Evolutionary conservation across 2,329 filamentous ascomycete genomes (phyloP).

Genomic region (Helminthosporium solani): DNA sequence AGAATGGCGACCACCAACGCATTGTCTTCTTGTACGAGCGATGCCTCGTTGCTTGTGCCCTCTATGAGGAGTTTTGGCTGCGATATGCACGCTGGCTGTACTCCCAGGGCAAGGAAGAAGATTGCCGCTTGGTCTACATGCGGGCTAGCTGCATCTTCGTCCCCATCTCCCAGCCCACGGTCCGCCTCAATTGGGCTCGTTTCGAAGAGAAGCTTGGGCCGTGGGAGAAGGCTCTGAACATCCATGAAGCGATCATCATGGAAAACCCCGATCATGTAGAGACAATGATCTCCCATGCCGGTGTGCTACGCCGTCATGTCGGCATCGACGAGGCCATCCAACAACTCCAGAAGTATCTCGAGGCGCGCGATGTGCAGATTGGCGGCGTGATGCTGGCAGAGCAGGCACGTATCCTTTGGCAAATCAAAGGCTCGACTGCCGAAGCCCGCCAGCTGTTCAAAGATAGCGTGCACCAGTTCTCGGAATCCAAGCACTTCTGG

Average conservation of each 20-base stretch:
- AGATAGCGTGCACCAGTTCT: slow-evolving; percentile 79
- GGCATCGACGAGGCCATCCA: slow-evolving; percentile 83
- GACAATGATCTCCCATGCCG: slow-evolving; percentile 83
- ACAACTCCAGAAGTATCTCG: slow-evolving; percentile 77
- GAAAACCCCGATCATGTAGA: slow-evolving; percentile 80
- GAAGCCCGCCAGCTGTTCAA: slow-evolving; percentile 82
- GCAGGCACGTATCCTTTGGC: slow-evolving; percentile 86
- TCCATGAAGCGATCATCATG: slow-evolving; percentile 78
- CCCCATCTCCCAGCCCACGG: slow-evolving; percentile 78
- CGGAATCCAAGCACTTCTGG: slow-evolving; percentile 88
- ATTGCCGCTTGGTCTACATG: slow-evolving; percentile 88
- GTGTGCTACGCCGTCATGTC: slow-evolving; percentile 78
- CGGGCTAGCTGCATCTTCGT: slow-evolving; percentile 83
- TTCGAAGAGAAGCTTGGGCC: slow-evolving; percentile 87
- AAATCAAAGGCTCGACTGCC: slow-evolving; percentile 74
- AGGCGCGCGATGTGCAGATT: slow-evolving; percentile 70
- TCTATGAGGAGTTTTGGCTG: slow-evolving; percentile 98
- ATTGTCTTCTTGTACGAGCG: slow-evolving; percentile 88
- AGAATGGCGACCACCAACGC: slow-evolving; percentile 73
- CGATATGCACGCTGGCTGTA: slow-evolving; percentile 94
- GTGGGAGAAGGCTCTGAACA: slow-evolving; percentile 75
- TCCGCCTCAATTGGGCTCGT: slow-evolving; percentile 87
- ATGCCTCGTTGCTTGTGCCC: slow-evolving; percentile 86
- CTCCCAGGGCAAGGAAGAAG: slow-evolving; percentile 75
- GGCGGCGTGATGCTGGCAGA: slow-evolving; percentile 87